A percentile compares a stretch with the other conserved stretches of the same genome.
These are phyloP conservation scores for Lachnellula arida DNA, from an alignment of 2,329 filamentous ascomycete species.

Conservation along the genomic window DNA sequence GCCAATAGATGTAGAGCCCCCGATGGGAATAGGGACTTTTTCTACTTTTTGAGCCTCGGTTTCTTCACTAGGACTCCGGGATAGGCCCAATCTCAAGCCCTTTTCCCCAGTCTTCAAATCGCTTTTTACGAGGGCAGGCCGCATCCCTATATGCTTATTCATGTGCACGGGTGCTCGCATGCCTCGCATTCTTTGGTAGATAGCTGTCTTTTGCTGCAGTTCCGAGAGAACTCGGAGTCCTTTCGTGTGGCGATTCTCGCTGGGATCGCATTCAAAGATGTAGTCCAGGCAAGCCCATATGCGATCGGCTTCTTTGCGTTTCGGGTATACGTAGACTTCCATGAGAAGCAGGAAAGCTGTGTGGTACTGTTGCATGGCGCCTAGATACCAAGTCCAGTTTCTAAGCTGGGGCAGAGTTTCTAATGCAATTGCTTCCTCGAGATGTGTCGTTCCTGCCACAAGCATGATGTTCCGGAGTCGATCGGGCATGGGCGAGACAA, in stretches of 20 bases:
- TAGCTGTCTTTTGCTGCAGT: slow-evolving; percentile 54
- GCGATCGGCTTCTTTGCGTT: slow-evolving; percentile 50
- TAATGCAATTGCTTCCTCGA: slow-evolving; percentile 51
- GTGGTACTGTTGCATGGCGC: slow-evolving; percentile 70
- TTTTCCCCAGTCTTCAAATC: slow-evolving; percentile 1
- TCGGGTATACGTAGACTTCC: slow-evolving; percentile 52
- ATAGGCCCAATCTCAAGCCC: background rate
- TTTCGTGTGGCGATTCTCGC: slow-evolving; percentile 51
- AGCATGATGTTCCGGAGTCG: slow-evolving; percentile 60
- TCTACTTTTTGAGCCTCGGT: background rate
- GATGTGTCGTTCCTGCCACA: slow-evolving; percentile 49
- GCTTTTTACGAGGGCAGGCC: slow-evolving; percentile 14
- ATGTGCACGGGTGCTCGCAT: slow-evolving; percentile 44
- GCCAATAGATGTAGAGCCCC: slow-evolving; percentile 1
- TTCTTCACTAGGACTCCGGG: background rate
- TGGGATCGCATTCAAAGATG: slow-evolving; percentile 58
- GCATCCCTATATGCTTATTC: slow-evolving; percentile 27
- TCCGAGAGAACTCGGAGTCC: slow-evolving; percentile 56
- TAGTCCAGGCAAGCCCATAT: slow-evolving; percentile 71
- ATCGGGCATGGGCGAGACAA: slow-evolving; percentile 47
- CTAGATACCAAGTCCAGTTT: slow-evolving; percentile 65
- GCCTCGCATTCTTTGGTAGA: slow-evolving; percentile 56
- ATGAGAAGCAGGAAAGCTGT: slow-evolving; percentile 63
- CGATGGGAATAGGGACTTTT: slow-evolving; percentile 1
- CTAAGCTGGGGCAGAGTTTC: slow-evolving; percentile 48